A percentile compares a stretch with the other conserved stretches of the same genome.
Conservation (phyloP, 768 basidiomycete species). For the Lactarius quietus region DNA sequence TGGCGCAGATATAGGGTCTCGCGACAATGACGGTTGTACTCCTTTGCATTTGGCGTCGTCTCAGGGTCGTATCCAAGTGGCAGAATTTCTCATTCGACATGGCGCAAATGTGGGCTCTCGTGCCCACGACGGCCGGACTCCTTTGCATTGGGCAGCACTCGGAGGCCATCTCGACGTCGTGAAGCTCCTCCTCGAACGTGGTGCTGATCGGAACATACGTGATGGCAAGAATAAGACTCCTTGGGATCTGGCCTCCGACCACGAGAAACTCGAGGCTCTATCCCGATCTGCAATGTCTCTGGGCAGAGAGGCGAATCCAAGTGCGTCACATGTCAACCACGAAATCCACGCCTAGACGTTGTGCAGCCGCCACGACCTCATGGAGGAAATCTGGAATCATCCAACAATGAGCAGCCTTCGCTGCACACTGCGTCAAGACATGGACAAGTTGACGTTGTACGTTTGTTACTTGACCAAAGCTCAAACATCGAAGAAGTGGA, state of each 20-base stretch:
- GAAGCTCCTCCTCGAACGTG: not conserved
- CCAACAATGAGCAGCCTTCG: not conserved
- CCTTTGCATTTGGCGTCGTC: not conserved
- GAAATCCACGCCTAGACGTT: not conserved
- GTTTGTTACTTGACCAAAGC: not conserved
- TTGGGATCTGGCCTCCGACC: not conserved
- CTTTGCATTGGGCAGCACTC: not conserved
- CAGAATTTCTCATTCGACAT: not conserved
- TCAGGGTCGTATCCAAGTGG: not conserved
- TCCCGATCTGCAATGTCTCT: not conserved
- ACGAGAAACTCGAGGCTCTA: not conserved
- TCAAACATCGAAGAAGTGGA: not conserved
- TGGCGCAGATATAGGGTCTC: not conserved
- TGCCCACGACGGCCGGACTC: not conserved
- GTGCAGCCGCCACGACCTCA: not conserved
- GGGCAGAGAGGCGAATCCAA: not conserved
- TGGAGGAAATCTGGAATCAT: not conserved
- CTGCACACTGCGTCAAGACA: not conserved
- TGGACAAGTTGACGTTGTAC: not conserved
- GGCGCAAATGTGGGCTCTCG: not conserved
- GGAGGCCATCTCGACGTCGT: no score
- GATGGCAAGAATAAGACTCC: not conserved
- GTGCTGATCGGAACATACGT: not conserved
- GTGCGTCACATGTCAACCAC: not conserved
- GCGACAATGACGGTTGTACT: rapidly evolving